Evolutionary conservation across 108 stramenopile genomes (phyloP).

Genomic region (Nitzschia sp.): DNA sequence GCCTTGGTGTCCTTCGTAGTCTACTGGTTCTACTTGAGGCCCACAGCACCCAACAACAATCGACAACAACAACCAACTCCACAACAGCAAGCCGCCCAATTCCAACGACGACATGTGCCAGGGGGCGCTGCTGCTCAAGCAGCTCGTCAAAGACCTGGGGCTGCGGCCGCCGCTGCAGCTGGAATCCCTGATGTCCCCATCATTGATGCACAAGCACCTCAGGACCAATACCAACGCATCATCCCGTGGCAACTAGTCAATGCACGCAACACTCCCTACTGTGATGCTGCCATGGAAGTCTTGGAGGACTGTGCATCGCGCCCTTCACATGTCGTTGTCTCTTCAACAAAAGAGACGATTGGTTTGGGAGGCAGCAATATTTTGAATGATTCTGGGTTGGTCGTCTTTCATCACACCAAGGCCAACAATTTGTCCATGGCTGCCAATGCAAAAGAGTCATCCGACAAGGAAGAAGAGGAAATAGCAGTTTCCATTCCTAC

Average conservation of each 20-base stretch:
- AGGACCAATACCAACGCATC: conserved; percentile 1
- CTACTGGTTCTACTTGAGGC: conserved; percentile 29
- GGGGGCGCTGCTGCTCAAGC: conserved; percentile 1
- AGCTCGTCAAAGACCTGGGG: not conserved
- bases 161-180: not conserved
- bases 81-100: not conserved
- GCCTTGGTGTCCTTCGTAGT: conserved; percentile 26
- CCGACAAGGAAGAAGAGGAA: not conserved
- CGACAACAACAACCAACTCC: conserved; percentile 5
- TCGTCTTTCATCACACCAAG: conserved; percentile 18
- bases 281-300: conserved; percentile 15
- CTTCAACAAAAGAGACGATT: not conserved
- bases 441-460: too few species aligned
- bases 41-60: conserved; percentile 11
- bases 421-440: not conserved
- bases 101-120: not conserved
- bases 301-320: conserved; percentile 21
- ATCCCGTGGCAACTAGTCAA: not conserved
- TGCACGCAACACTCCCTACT: not conserved
- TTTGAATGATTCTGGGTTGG: conserved; percentile 27
- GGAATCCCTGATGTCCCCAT: not conserved
- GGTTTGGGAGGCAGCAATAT: conserved; percentile 24
- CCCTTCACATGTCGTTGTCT: conserved; percentile 19
- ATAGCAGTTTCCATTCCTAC: not conserved
- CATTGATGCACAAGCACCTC: conserved; percentile 2